Evolutionary conservation across 208 protist species (phyloP).

Genomic region (Leishmania amazonensis): DNA sequence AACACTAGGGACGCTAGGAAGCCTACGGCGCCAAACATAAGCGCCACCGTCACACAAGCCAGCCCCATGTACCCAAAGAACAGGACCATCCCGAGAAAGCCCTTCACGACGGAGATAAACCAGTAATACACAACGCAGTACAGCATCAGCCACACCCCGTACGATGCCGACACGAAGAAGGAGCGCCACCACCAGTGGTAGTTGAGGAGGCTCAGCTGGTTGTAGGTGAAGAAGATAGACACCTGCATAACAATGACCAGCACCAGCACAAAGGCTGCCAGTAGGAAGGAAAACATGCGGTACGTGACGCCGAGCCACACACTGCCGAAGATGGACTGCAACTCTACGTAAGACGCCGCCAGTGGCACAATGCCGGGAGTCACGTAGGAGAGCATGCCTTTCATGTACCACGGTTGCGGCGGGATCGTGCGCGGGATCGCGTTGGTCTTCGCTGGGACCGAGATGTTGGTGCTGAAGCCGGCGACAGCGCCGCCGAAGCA

Average conservation of each 20-base stretch:
- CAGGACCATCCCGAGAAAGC: conserved; percentile 42
- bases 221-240: conserved; percentile 95
- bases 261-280: conserved; percentile 95
- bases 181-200: conserved; percentile 97
- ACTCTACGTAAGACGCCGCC: conserved; percentile 97
- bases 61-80: conserved; percentile 78
- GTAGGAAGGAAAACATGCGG: conserved; percentile 96
- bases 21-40: conserved; percentile 61
- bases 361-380: conserved; percentile 92
- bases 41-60: conserved; percentile 25
- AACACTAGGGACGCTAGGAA: conserved; percentile 64
- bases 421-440: conserved; percentile 94
- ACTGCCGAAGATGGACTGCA: conserved; percentile 96
- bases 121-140: conserved; percentile 92
- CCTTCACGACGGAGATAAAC: conserved; percentile 58
- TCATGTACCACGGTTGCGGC: conserved; percentile 80
- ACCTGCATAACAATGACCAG: conserved; percentile 93
- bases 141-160: conserved; percentile 90
- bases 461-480: conserved; percentile 72
- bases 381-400: conserved; percentile 30
- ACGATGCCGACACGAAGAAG: conserved; percentile 82
- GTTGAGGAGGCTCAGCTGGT: conserved; percentile 92
- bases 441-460: conserved; percentile 85
- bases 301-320: conserved; percentile 91
- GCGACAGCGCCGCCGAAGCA: conserved; percentile 89